These are phyloP conservation scores for Lyophyllum shimeji DNA, from an alignment of 768 basidiomycete genomes.

Conservation along the genomic window DNA sequence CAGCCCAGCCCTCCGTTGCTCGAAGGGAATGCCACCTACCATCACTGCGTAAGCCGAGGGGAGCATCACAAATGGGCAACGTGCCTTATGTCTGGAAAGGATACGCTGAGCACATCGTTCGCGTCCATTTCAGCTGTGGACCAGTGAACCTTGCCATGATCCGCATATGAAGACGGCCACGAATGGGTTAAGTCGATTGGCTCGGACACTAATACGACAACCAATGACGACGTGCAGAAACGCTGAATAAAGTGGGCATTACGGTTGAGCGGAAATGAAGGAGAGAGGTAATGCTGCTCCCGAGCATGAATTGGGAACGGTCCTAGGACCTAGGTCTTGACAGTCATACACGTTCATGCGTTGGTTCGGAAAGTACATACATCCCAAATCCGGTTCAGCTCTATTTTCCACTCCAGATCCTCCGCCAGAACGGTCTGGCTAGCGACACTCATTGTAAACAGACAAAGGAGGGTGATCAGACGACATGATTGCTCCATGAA, in stretches of 20 bases:
- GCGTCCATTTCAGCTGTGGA: conserved; percentile 37
- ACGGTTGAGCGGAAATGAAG: conserved; percentile 72
- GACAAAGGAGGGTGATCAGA: background rate
- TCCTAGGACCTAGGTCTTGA: conserved; percentile 61
- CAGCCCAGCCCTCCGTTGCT: conserved; percentile 83
- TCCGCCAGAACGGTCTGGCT: conserved; percentile 5
- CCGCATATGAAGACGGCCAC: conserved; percentile 72
- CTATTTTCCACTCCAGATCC: conserved; percentile 15
- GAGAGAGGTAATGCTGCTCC: conserved; percentile 82
- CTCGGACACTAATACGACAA: conserved; percentile 42
- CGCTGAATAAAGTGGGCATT: conserved; percentile 11
- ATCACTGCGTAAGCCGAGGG: background rate
- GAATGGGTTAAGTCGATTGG: conserved; percentile 45
- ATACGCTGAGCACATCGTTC: conserved; percentile 55
- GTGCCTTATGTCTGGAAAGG: conserved; percentile 63
- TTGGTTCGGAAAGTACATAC: conserved; percentile 23
- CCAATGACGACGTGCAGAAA: conserved; percentile 8
- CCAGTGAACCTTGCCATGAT: conserved; percentile 63
- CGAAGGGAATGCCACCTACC: conserved; percentile 72
- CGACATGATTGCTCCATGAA: background rate
- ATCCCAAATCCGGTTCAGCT: conserved; percentile 35
- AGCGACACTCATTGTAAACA: background rate
- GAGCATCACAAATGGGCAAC: conserved; percentile 3
- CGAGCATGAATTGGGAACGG: conserved; percentile 84
- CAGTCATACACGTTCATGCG: background rate